Base-by-base conservation (phyloP, 768 basidiomycete species). In the Strobilomyces dryophilus region DNA sequence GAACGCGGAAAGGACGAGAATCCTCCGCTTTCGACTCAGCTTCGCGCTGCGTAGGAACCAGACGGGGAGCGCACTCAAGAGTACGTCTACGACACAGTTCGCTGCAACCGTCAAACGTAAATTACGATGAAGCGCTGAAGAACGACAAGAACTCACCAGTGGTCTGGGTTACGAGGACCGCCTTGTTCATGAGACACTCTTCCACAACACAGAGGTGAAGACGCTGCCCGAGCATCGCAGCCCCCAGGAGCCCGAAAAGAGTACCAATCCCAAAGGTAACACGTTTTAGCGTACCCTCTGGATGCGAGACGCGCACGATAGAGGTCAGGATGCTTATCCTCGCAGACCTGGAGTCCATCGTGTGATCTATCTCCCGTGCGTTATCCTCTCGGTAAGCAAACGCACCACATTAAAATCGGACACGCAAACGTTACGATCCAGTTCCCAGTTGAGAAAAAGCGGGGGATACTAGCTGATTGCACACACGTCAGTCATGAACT, bases 261-360 rank as follows among this genome's bases (percentile, higher is more conserved):
- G 20, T 5, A 17, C 61, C 65, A 35, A 55, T 39, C 9, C 39
- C 44, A 35, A 55, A 20, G 17, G 51, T 29, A 20, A 58, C 12
- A 11, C 12, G 21, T 52, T 39, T 60, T 18, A 36, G 52, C 5
- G 14, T 45, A 6, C 48, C 60, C 29, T 59, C 45, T 1, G 66
- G 67, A 24, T 45, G 52, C 20, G 52, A 56, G 3, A 68, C 51
- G 24, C 63, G 63, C 18, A 67, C 40, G 20, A 67, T 58, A 8
- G 61, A 61, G 4, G 46, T 26, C 37, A 69, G 46, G 17, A 68
- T 57, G 18, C 66, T 68, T 39, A 67, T 51, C 17, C 68, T 61
- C 4, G 54, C 43, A 2, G 60, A 26, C 68, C 68, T 68, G 31
- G 15, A n/a, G 11, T 43, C 17, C 36, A 14, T 32, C 42, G 20